A percentile compares a stretch with the other conserved stretches of the same genome.
Conservation (phyloP, 148 eudicot genomes). For the Silene uniflora region DNA sequence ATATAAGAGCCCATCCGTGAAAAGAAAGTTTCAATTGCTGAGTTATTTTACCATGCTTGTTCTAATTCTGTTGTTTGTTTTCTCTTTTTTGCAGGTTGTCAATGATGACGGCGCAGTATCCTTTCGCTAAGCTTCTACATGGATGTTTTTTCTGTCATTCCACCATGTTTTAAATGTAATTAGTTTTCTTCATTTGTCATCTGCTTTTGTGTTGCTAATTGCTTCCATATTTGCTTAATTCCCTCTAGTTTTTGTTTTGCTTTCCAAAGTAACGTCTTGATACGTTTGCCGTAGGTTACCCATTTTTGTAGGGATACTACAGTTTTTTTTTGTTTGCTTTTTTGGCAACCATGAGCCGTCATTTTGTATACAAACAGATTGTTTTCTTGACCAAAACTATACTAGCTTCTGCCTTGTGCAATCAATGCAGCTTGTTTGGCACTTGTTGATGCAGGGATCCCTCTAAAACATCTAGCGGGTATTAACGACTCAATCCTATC, state of each 20-base stretch:
- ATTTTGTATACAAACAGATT: background rate
- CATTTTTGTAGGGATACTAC: background rate
- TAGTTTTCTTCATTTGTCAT: background rate
- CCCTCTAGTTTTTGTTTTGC: background rate
- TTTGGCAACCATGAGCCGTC: background rate
- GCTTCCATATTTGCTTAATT: background rate
- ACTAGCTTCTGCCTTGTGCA: constrained; percentile 90
- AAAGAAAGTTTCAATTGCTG: background rate
- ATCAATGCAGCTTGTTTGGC: constrained; percentile 95
- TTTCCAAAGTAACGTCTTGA: background rate
- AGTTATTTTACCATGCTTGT: constrained; percentile 8
- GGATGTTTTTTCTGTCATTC: background rate
- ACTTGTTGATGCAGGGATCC: constrained; percentile 89
- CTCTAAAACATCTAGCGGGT: constrained; percentile 96
- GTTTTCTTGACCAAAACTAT: constrained; percentile 45
- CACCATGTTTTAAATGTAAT: background rate
- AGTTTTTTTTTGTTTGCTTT: constrained; percentile 6
- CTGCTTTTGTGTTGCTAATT: background rate
- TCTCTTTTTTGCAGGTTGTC: constrained; percentile 70
- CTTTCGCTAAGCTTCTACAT: constrained; percentile 28
- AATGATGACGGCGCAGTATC: constrained; percentile 99
- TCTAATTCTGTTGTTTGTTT: constrained; percentile 1
- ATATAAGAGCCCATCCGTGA: no score
- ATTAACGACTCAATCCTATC: constrained; percentile 10
- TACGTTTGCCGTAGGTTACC: background rate